phyloP scores from a whole-genome alignment of 2,329 filamentous ascomycete genomes.

The Pyrenophora graminea region DNA sequence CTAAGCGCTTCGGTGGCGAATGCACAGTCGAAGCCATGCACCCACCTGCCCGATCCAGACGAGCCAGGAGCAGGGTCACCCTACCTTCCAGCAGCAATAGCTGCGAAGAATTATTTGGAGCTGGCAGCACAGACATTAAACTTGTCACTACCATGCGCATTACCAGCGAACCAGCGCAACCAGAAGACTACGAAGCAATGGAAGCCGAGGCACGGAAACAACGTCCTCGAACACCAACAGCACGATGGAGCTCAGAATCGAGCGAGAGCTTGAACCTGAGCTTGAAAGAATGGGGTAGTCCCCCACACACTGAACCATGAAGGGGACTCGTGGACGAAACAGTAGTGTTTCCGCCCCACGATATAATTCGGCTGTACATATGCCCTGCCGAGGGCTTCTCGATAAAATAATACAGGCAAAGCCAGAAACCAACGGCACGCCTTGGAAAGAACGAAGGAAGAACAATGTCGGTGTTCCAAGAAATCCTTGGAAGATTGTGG shows the following conservation, averaged over 20 bases:
- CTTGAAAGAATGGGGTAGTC: constrained; percentile 10
- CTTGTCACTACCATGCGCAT: constrained; percentile 43
- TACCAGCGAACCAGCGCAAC: constrained; percentile 37
- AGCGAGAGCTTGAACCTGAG: constrained; percentile 20
- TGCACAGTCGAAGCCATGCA: constrained; percentile 48
- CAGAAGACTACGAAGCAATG: constrained; percentile 42
- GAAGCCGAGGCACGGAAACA: constrained; percentile 28
- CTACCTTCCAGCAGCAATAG: constrained; percentile 27
- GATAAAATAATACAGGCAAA: too few species aligned
- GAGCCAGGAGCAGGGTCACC: constrained; percentile 23
- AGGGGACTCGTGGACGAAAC: not conserved
- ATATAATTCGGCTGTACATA: not conserved
- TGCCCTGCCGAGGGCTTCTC: not conserved
- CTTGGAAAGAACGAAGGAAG: too few species aligned
- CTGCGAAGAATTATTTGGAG: constrained; percentile 32
- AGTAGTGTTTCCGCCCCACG: not conserved
- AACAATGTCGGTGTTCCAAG: too few species aligned
- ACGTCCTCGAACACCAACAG: constrained; percentile 33
- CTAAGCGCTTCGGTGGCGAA: constrained; percentile 51
- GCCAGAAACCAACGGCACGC: too few species aligned
- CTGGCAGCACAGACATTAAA: constrained; percentile 38
- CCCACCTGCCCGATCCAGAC: constrained; percentile 3
- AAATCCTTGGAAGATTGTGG: too few species aligned
- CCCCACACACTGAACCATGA: constrained; percentile 11
- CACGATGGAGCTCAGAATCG: constrained; percentile 42